Base-by-base conservation (phyloP, 1,284 basidiomycete species). In the Cryptococcus neoformans region DNA sequence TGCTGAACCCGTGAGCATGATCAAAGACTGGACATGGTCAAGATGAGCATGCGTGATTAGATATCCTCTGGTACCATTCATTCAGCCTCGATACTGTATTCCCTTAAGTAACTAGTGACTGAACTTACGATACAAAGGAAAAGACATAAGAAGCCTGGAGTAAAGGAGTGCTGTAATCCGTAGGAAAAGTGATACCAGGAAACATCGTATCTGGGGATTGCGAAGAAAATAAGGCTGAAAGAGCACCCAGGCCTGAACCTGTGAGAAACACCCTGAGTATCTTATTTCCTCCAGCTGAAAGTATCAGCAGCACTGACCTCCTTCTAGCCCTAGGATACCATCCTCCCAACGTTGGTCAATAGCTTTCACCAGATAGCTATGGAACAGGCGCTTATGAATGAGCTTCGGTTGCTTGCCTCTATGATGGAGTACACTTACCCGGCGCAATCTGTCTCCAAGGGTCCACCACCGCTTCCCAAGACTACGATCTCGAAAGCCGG, bases 1-100 rank as follows among this genome's bases (percentile, higher is more conserved):
- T 3, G 73, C 59, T 4, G 74, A 77, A 4, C 75, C 76, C 7
- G 75, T 73, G 3, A 74, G 61, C 55, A 78, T 60, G 61, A 77
- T 72, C 42, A 78, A 64, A 1, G 74, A 73, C 16, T 65, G 58
- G 17, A 60, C 66, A 54, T 78, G 76, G 52, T 78, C 76, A 40
- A 78, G 59, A 57, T 78, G 76, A 1, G 76, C 74, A 50, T 78
- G 76, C 2, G 75, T 76, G 51, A 78, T 66, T 51, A 78, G 67
- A 59, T 77, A 77, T 53, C 72, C 76, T 37, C 76, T 78, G 56
- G 3, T 36, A 11, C 35, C 3, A 14, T 16, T 39, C 5, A 14
- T 16, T 8, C 21, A 28, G 46, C 6, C 7, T 61, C 48, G 28
- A 59, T 53, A 11, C 8, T 8, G 12, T 44, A n/a, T n/a, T 4